Conservation (phyloP, 257 asterid species). For the Nemophila menziesii region DNA sequence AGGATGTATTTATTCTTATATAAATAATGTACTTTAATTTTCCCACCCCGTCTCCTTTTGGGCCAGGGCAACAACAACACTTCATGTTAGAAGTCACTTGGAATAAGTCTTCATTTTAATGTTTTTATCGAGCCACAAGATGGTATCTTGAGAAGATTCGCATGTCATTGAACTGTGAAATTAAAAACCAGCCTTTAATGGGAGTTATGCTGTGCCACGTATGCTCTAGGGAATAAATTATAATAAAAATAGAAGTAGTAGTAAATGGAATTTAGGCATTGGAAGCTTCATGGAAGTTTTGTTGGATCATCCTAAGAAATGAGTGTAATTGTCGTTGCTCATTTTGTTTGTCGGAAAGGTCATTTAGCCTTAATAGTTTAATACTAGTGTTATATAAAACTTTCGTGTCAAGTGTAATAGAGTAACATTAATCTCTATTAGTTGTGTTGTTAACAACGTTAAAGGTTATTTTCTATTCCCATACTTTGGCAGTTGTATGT, state of each 20-base stretch:
- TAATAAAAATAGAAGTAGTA: no score
- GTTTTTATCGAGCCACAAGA: neutral
- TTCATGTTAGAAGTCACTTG: no score
- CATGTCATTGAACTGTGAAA: neutral
- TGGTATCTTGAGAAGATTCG: neutral
- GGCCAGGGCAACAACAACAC: no score
- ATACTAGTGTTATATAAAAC: no score
- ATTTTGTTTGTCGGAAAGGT: neutral
- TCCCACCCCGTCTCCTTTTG: no score
- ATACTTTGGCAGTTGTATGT: neutral
- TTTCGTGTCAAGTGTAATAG: neutral
- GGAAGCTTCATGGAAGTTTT: neutral
- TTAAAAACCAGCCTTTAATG: neutral
- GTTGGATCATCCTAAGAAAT: neutral
- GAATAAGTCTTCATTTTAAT: no score
- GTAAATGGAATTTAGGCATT: neutral
- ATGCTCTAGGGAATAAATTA: neutral
- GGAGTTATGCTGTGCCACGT: neutral
- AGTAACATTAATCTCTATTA: neutral
- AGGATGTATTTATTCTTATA: no score
- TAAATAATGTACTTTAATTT: no score
- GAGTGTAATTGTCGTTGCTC: neutral
- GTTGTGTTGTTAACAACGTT: neutral
- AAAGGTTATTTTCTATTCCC: neutral
- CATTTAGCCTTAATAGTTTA: no score